These are phyloP conservation scores for Argentina anserina DNA, from an alignment of 306 rosid genomes.

Conservation along the genomic window DNA sequence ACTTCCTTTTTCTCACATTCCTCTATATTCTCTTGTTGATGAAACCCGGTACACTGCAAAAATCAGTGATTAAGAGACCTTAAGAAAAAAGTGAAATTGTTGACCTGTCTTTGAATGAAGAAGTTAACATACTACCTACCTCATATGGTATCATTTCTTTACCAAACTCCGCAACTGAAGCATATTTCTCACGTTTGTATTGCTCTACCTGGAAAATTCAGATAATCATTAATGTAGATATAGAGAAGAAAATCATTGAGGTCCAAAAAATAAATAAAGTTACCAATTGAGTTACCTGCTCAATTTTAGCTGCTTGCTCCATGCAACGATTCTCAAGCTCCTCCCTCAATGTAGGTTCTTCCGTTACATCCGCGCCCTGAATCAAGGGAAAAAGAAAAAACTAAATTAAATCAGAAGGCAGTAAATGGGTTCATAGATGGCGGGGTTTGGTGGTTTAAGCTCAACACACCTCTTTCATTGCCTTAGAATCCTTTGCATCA, in stretches of 20 bases:
- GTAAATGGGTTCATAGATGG: neutral
- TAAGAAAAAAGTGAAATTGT: constrained; percentile 15
- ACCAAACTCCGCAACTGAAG: constrained; percentile 28
- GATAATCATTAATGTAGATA: constrained; percentile 9
- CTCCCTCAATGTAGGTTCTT: constrained; percentile 36
- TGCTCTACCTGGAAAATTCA: constrained; percentile 50
- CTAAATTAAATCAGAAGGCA: neutral
- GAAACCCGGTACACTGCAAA: constrained; percentile 38
- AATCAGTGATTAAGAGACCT: constrained; percentile 26
- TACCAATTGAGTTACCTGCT: constrained; percentile 65
- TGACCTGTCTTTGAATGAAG: neutral
- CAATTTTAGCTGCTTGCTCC: constrained; percentile 72
- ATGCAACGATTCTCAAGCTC: constrained; percentile 64
- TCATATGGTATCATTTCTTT: constrained; percentile 35
- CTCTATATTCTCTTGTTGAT: constrained; percentile 41
- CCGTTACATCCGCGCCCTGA: constrained; percentile 23
- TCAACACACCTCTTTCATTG: constrained; percentile 16
- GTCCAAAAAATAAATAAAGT: constrained; percentile 13
- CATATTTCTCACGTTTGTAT: constrained; percentile 38
- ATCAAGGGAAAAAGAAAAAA: neutral
- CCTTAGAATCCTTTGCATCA: constrained; percentile 35
- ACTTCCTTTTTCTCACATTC: constrained; percentile 74
- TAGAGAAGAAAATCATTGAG: constrained; percentile 9
- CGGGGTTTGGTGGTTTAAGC: neutral
- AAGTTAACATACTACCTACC: constrained; percentile 19